Percentiles rank a stretch among this genome's conserved stretches.
Evolutionary conservation across 2,329 filamentous ascomycete genomes (phyloP).

Genomic region (Eutypella sp.): DNA sequence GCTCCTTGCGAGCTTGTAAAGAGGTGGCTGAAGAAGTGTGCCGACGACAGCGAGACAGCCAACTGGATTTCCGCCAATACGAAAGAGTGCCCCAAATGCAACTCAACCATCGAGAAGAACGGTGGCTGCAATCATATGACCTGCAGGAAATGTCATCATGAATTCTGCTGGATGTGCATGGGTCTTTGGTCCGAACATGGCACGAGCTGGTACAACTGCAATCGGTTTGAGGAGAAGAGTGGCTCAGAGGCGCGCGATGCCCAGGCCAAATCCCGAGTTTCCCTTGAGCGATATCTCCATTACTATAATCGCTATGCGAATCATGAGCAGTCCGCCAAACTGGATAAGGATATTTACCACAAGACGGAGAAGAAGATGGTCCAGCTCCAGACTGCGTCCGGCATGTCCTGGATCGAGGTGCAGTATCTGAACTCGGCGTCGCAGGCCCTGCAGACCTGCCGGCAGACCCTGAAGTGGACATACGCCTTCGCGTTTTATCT

Average conservation of each 20-base stretch:
- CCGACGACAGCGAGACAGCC: slow-evolving; percentile 94
- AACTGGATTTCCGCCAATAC: slow-evolving; percentile 99
- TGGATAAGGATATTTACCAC: slow-evolving; percentile 91
- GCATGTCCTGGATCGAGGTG: slow-evolving; percentile 98
- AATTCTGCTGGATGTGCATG: slow-evolving; percentile 99
- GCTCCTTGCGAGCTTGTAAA: slow-evolving; percentile 88
- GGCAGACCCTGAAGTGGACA: slow-evolving; percentile 99
- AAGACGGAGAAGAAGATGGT: slow-evolving; percentile 99
- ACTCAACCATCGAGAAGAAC: slow-evolving; percentile 99
- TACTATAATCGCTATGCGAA: slow-evolving; percentile 99
- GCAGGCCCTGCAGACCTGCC: slow-evolving; percentile 88
- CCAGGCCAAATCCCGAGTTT: slow-evolving; percentile 85
- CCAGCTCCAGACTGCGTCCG: slow-evolving; percentile 84
- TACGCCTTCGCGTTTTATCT: slow-evolving; percentile 98
- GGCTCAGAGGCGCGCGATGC: slow-evolving; percentile 85
- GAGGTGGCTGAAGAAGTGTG: slow-evolving; percentile 96
- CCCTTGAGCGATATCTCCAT: slow-evolving; percentile 91
- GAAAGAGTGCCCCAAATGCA: slow-evolving; percentile 94
- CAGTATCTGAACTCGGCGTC: slow-evolving; percentile 94
- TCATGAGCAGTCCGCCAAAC: slow-evolving; percentile 93
- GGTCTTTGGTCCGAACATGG: slow-evolving; percentile 97
- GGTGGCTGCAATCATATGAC: slow-evolving; percentile 37
- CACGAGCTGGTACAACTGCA: slow-evolving; percentile 99
- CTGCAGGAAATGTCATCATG: slow-evolving; percentile 30
- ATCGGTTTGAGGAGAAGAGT: slow-evolving; percentile 93